A percentile compares a stretch with the other conserved stretches of the same genome.
phyloP scores from a whole-genome alignment of 306 rosid species.

The Oxytropis ochrocephala region DNA sequence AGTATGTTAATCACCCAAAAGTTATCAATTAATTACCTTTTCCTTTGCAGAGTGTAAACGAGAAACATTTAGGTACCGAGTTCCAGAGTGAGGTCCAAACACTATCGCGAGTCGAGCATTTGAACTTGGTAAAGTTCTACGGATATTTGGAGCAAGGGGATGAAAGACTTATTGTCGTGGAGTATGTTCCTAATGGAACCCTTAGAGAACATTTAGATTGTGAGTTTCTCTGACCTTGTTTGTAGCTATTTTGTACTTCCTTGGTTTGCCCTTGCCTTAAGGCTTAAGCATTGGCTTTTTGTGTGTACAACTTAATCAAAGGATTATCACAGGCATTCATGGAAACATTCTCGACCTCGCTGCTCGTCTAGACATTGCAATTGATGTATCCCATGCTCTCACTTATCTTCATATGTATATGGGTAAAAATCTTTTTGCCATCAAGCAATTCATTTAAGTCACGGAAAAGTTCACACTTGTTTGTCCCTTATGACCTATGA shows the following conservation, averaged over 20 bases:
- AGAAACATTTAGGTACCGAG: conserved; percentile 73
- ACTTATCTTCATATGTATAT: conserved; percentile 96
- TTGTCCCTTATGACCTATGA: background rate
- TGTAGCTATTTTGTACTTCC: background rate
- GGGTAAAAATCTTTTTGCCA: conserved; percentile 35
- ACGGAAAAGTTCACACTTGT: background rate
- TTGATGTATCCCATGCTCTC: conserved; percentile 92
- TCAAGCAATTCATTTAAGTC: background rate
- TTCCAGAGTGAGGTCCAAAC: conserved; percentile 87
- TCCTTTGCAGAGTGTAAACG: conserved; percentile 55
- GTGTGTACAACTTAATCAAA: conserved; percentile 23
- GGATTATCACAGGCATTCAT: conserved; percentile 48
- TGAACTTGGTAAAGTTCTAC: conserved; percentile 72
- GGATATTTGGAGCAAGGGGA: conserved; percentile 72
- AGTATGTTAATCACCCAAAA: background rate
- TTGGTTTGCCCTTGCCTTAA: background rate
- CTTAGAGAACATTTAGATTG: conserved; percentile 94
- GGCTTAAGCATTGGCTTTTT: background rate
- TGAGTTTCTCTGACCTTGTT: conserved; percentile 39
- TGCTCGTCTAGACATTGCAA: conserved; percentile 78
- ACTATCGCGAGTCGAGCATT: conserved; percentile 76
- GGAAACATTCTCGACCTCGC: conserved; percentile 69
- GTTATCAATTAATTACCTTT: conserved; percentile 14
- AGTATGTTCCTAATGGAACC: conserved; percentile 88
- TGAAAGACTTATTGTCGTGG: conserved; percentile 77